Conservation (phyloP, 768 basidiomycete species). For the Phlebiopsis gigantea region DNA sequence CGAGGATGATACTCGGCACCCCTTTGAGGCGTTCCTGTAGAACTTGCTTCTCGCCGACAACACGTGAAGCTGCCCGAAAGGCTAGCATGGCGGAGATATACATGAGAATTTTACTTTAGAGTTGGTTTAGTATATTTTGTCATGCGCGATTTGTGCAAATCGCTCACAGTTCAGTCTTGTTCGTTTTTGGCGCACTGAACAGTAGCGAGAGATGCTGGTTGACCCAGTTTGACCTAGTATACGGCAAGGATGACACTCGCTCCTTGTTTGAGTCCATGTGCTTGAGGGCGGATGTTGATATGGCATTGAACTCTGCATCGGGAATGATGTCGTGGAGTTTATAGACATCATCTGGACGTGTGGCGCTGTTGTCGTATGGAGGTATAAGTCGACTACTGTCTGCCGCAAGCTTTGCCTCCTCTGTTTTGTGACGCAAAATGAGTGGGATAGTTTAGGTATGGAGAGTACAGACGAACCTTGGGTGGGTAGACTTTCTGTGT, state of each 20-base stretch:
- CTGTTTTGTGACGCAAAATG: conserved; percentile 34
- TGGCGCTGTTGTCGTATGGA: conserved; percentile 59
- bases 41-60: conserved; percentile 42
- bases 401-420: conserved; percentile 58
- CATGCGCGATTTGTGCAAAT: neutral
- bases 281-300: conserved; percentile 54
- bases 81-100: conserved; percentile 82
- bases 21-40: conserved; percentile 51
- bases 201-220: conserved; percentile 52
- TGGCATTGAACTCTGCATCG: conserved; percentile 71
- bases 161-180: conserved; percentile 58
- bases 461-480: conserved; percentile 46
- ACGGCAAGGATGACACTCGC: conserved; percentile 54
- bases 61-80: conserved; percentile 48
- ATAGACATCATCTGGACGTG: conserved; percentile 69
- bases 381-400: conserved; percentile 74
- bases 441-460: neutral
- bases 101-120: conserved; percentile 60
- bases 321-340: conserved; percentile 72
- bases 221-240: conserved; percentile 62
- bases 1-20: conserved; percentile 61
- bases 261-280: conserved; percentile 43
- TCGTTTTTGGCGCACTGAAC: conserved; percentile 39
- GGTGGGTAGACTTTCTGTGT: conserved; percentile 63
- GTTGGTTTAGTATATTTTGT: neutral